A percentile compares a stretch with the other conserved stretches of the same genome.
Conservation (phyloP, 805 yeast species). For the Candida pseudoglaebosa region DNA sequence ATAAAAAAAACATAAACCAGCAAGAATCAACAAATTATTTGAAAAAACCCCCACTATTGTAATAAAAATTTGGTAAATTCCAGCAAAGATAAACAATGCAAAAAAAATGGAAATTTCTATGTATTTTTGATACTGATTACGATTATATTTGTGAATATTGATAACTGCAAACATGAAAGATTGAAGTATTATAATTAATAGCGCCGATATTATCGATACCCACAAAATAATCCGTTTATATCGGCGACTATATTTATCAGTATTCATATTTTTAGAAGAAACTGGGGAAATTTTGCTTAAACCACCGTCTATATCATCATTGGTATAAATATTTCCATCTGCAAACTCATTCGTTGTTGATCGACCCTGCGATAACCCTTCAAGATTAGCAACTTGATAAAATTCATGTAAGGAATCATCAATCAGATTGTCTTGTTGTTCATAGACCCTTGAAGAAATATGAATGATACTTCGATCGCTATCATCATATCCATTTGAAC, state of each 20-base stretch:
- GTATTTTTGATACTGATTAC: constrained; percentile 14
- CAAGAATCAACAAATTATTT: constrained; percentile 37
- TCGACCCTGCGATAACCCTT: no score
- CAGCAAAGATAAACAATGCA: constrained; percentile 47
- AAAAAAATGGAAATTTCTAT: constrained; percentile 37
- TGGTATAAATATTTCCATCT: no score
- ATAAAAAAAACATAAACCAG: constrained; percentile 37
- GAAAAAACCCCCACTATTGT: constrained; percentile 35
- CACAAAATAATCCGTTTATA: constrained; percentile 10
- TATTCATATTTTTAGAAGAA: no score
- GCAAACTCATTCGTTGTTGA: no score
- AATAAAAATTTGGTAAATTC: constrained; percentile 36
- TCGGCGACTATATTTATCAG: no score
- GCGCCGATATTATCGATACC: constrained; percentile 31
- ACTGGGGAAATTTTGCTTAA: no score
- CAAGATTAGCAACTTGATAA: constrained; percentile 6
- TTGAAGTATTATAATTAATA: constrained; percentile 33
- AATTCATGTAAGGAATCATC: background rate
- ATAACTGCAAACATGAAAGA: constrained; percentile 37
- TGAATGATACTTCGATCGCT: no score
- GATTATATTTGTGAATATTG: constrained; percentile 23
- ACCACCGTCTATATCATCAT: no score
- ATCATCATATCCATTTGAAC: no score
- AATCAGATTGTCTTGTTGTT: no score
- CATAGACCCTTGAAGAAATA: no score